Conservation (phyloP, 345 rosid species). For the Arabidopsis arenosa region DNA sequence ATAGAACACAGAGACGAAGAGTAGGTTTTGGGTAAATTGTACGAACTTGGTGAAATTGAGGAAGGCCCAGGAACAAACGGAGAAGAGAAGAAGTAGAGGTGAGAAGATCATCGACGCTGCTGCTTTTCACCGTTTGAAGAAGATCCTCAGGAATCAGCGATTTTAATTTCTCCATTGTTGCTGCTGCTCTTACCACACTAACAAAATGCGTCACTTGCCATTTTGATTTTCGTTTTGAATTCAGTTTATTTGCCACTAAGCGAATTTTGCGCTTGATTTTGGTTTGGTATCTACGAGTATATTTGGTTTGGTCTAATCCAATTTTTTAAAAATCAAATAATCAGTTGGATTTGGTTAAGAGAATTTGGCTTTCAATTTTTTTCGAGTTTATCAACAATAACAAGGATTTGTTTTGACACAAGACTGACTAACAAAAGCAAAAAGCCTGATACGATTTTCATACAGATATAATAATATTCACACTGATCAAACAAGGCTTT, state of each 20-base stretch:
- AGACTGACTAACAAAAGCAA: slow-evolving; percentile 1
- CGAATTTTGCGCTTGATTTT: too few relatives aligned
- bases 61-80: slow-evolving; percentile 51
- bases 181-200: not conserved
- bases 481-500: slow-evolving; percentile 16
- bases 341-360: not conserved
- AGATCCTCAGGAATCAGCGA: slow-evolving; percentile 58
- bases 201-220: too few relatives aligned
- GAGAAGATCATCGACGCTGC: slow-evolving; percentile 57
- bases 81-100: slow-evolving; percentile 60
- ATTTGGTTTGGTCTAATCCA: not conserved
- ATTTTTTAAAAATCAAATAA: not conserved
- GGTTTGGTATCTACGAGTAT: not conserved
- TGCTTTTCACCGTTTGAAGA: slow-evolving; percentile 47
- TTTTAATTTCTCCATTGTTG: slow-evolving; percentile 51
- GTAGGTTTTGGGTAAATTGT: not conserved
- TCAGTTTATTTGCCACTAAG: not conserved
- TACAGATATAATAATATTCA: slow-evolving; percentile 6
- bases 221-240: not conserved
- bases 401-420: slow-evolving; percentile 9
- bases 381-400: not conserved
- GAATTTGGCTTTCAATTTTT: not conserved
- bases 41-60: slow-evolving; percentile 63
- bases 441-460: too few relatives aligned
- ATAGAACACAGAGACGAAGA: not conserved